Base-by-base conservation (phyloP, 768 basidiomycete genomes). In the Calocera cornea region DNA sequence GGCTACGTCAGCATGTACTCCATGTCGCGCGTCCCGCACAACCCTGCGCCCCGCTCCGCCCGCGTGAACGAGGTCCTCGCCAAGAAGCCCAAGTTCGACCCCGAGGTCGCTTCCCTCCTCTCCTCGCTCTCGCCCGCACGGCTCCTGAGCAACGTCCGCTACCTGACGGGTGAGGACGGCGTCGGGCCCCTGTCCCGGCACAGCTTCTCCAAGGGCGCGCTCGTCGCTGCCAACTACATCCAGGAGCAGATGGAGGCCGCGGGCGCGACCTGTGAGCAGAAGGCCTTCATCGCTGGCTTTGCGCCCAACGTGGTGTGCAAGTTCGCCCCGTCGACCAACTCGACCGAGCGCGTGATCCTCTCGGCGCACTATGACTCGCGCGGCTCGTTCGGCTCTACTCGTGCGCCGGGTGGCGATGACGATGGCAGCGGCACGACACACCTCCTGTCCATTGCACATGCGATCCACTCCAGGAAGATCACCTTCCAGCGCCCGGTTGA, bases 281-380 rank as follows among this genome's bases (percentile, higher is more conserved):
- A 80, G 71, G 73, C 79, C 0, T 97, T 93, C 82, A 75, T 86
- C 31, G 10, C 47, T 16, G 90, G 89, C 7, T 94, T 91, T 74
- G 82, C 90, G 2, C 93, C 94, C 11, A 92, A 95, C 73, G 87
- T 95, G 50, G 81, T 95, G 67, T 95, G 92, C 86, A 92, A 80
- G 65, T 90, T 90, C 71, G 66, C 79, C 1, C 75, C 84, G 7
- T 77, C 78, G n/a, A 78, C 78, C 49, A 79, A 86, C 40, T 85
- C 85, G 1, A 84, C 80, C 38, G 81, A 86, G 31, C 86, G 81
- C 1, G 84, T 93, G 47, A 79, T 97, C 63, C 78, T 95, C 65
- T 87, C 87, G 67, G 90, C 87, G 1, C 94, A 95, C 75, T 97
- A 95, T 73, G 92, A 97, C 74, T 91, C 89, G 50, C 87, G 93